Conservation (phyloP, 208 protist species). For the Dictyostelium gargantuum region DNA sequence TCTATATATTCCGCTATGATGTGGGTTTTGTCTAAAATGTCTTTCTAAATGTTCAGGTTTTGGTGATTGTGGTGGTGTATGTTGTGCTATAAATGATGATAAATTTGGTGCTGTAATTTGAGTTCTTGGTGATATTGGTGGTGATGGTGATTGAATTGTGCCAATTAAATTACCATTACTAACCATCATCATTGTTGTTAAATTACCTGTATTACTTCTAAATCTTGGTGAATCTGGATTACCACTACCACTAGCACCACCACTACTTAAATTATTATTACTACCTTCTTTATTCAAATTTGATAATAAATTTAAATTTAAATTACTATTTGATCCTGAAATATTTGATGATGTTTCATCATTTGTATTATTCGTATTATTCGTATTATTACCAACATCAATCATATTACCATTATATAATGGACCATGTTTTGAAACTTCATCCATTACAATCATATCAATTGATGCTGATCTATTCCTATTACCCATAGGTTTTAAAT, state of each 20-base stretch:
- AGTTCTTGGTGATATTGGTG: not conserved
- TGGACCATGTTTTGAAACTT: not conserved
- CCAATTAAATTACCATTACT: not conserved
- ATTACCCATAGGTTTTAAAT: not conserved
- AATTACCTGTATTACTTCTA: not conserved
- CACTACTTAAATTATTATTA: not conserved
- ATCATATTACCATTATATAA: not conserved
- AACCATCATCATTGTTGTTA: not conserved
- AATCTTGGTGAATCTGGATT: not conserved
- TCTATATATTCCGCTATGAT: constrained; percentile 1
- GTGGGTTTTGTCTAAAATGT: not conserved
- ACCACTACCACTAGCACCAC: not conserved
- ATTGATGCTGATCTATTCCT: not conserved
- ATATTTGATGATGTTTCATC: not conserved
- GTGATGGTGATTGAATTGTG: not conserved
- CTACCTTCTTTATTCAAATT: not conserved
- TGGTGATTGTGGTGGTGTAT: not conserved
- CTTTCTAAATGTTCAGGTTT: not conserved
- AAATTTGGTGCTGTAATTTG: not conserved
- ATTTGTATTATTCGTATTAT: not conserved
- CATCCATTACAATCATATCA: constrained; percentile 62
- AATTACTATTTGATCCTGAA: not conserved
- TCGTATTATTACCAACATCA: not conserved
- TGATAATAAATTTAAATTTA: not conserved
- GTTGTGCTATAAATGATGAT: not conserved